These are phyloP conservation scores for Entonaema liquescens DNA, from an alignment of 495 filamentous ascomycete genomes.

Conservation along the genomic window DNA sequence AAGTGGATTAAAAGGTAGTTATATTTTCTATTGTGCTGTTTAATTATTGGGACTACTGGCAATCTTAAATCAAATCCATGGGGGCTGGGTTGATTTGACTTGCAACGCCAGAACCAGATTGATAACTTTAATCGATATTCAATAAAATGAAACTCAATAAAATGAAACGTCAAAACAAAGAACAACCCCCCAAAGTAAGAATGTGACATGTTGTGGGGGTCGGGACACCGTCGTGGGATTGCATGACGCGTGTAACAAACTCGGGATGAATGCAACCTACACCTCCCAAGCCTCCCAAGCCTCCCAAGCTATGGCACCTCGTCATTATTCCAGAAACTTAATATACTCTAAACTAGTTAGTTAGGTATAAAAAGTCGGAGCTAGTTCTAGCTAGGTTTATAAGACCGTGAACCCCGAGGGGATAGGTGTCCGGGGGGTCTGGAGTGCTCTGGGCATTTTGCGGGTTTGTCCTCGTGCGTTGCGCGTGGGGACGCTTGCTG, in stretches of 20 bases:
- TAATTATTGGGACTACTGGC: no score
- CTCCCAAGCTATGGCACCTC: slow-evolving; percentile 9
- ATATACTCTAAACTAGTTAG: no score
- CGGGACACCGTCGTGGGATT: slow-evolving; percentile 13
- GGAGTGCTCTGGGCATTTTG: slow-evolving; percentile 39
- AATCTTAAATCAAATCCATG: no score
- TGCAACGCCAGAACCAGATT: not conserved
- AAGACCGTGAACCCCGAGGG: slow-evolving; percentile 31
- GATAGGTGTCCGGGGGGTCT: slow-evolving; percentile 20
- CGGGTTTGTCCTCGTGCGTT: slow-evolving; percentile 35
- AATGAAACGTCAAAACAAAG: slow-evolving; percentile 2
- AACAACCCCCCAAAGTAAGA: not conserved
- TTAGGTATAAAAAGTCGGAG: not conserved
- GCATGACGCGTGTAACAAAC: slow-evolving; percentile 29
- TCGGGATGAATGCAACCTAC: slow-evolving; percentile 25
- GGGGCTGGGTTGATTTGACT: no score
- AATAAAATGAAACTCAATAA: not conserved
- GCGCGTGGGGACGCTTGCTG: slow-evolving; percentile 29
- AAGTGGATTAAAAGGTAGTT: no score
- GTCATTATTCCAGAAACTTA: slow-evolving; percentile 25
- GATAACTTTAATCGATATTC: slow-evolving; percentile 17
- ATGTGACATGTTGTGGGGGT: slow-evolving; percentile 16
- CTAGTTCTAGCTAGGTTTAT: slow-evolving; percentile 10
- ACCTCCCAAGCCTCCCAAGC: no score
- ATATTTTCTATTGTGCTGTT: no score